A percentile compares a stretch with the other conserved stretches of the same genome.
phyloP scores from a whole-genome alignment of 306 rosid genomes.

The Castanopsis chinensis region DNA sequence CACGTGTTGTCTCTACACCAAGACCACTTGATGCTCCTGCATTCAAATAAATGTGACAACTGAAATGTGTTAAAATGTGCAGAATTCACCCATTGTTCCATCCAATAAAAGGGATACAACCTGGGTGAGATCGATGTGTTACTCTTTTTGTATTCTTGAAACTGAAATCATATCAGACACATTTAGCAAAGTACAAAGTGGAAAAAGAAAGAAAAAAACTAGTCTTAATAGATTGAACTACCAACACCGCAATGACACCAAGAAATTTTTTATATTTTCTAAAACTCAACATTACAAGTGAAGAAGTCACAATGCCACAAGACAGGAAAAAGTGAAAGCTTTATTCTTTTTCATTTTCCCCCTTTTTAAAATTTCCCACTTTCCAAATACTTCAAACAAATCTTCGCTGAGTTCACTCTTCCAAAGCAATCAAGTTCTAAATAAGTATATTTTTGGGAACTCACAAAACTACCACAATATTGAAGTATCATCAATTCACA shows the following conservation, averaged over 20 bases:
- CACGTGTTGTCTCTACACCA: conserved; percentile 68
- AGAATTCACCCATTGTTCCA: not conserved
- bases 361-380: not conserved
- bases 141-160: too few species aligned
- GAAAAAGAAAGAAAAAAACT: too few species aligned
- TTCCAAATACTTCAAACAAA: not conserved
- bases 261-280: not conserved
- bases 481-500: not conserved
- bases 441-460: not conserved
- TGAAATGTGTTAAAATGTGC: not conserved
- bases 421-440: not conserved
- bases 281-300: not conserved
- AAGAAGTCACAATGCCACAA: not conserved
- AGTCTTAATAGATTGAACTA: too few species aligned
- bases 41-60: conserved; percentile 2
- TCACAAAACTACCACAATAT: not conserved
- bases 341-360: not conserved
- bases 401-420: not conserved
- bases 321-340: not conserved
- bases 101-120: not conserved
- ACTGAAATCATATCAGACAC: too few species aligned
- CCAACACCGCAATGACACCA: not conserved
- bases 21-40: conserved; percentile 89
- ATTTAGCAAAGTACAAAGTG: too few species aligned
- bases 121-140: too few species aligned